Evolutionary conservation across 2,329 filamentous ascomycete species (phyloP).

Genomic region (Aureobasidium namibiae): DNA sequence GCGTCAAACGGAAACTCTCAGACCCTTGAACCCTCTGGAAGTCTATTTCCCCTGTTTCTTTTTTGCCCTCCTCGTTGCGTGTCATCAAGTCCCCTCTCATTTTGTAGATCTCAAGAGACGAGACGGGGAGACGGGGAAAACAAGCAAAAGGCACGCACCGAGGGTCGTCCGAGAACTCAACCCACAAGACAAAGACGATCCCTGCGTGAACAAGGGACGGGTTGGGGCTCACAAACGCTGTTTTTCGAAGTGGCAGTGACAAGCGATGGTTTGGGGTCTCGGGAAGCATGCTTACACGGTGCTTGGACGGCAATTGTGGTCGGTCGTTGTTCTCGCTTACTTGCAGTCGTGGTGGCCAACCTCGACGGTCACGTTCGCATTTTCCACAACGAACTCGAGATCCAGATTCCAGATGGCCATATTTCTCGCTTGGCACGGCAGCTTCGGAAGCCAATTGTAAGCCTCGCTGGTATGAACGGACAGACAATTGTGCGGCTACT

Average conservation of each 20-base stretch:
- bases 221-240: background rate
- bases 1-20: background rate
- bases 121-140: background rate
- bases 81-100: background rate
- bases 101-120: background rate
- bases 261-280: background rate
- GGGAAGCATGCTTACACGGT: background rate
- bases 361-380: too few species aligned
- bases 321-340: background rate
- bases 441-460: too few species aligned
- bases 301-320: constrained; percentile 1
- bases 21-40: background rate
- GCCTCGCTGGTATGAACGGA: too few species aligned
- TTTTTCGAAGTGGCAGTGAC: background rate
- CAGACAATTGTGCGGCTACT: too few species aligned
- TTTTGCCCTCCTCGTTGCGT: background rate
- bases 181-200: background rate
- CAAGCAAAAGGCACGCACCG: background rate
- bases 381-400: background rate
- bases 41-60: background rate
- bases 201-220: background rate
- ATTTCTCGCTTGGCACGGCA: background rate
- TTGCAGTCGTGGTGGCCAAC: background rate
- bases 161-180: background rate
- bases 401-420: background rate